These are phyloP conservation scores for Amorphotheca resinae DNA, from an alignment of 495 filamentous ascomycete species.

Conservation along the genomic window DNA sequence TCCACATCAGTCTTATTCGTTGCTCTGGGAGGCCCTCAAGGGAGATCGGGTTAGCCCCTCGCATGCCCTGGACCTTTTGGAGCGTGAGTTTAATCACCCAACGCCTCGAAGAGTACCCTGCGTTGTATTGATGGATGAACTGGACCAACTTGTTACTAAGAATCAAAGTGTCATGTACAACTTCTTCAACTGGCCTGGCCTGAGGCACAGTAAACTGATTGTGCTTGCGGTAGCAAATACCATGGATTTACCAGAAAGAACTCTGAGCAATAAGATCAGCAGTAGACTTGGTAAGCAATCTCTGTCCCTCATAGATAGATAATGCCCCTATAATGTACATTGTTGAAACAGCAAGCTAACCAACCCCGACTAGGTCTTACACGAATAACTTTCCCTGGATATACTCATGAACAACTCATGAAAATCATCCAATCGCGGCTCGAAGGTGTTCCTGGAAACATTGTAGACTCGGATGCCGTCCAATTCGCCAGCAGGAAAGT, in stretches of 20 bases:
- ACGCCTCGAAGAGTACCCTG: conserved; percentile 85
- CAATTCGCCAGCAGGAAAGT: conserved; percentile 97
- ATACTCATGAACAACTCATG: conserved; percentile 97
- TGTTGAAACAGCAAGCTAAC: background rate
- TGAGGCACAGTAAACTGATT: conserved; percentile 82
- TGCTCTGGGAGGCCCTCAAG: conserved; percentile 93
- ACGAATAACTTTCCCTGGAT: conserved; percentile 92
- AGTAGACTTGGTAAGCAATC: conserved; percentile 53
- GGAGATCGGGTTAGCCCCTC: conserved; percentile 85
- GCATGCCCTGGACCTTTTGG: conserved; percentile 81
- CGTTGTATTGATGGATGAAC: conserved; percentile 97
- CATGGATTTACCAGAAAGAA: conserved; percentile 97
- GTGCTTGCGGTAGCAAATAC: conserved; percentile 97
- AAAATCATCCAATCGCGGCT: conserved; percentile 87
- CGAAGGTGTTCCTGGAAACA: conserved; percentile 71
- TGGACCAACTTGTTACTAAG: conserved; percentile 94
- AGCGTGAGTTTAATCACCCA: conserved; percentile 82
- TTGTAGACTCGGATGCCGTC: conserved; percentile 86
- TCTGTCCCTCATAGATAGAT: too few relatives aligned
- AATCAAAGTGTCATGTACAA: conserved; percentile 99
- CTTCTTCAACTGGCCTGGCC: conserved; percentile 99
- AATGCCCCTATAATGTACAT: too few relatives aligned
- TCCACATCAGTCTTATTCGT: conserved; percentile 87
- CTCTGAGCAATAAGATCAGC: conserved; percentile 94
- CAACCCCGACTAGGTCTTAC: conserved; percentile 44